Base-by-base conservation (phyloP, 2,329 filamentous ascomycete species). In the Teratosphaeriaceae sp. region DNA sequence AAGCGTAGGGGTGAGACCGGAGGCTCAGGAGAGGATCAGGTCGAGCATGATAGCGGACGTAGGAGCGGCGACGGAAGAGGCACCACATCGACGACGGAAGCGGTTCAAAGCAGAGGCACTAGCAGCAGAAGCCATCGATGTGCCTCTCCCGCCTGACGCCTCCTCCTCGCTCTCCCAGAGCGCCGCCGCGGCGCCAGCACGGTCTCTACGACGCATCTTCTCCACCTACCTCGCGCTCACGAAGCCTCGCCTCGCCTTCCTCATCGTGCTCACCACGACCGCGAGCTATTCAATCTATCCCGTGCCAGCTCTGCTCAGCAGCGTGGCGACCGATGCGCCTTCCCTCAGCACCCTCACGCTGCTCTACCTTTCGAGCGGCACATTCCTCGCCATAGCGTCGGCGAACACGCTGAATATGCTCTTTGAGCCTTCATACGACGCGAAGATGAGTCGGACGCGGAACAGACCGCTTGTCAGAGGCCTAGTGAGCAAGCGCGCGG, bases 401-500 rank as follows among this genome's bases (percentile, higher is more conserved):
- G 92, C 92, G 33, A 98, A 98, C 63, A 80, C 92, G 1, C 74
- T 97, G 52, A 98, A 98, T 66, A 98, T 98, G 92, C 80, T 96
- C 45, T 88, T 96, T 66, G 92, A 98, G 66, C 85, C 82, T 8
- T 75, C 82, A 46, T 89, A 89, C 60, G 92, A 98, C 64, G 87
- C 88, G 35, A 80, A 85, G 57, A 98, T 98, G 92, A 82, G 78
- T 26, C 80, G 92, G n/a, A 98, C 92, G 2, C 78, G 87, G 21
- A 96, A 96, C 55, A 72, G 92, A 3, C 92, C 92, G 0, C 73
- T 98, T 1, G 92, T 96, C 3, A 79, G 92, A 37, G 80, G 80
- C 6, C 77, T 98, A 1, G 72, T 98, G 30, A 82, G 80, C 26
- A 74, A 74, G 3, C 77, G 80, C 21, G 79, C 76, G 15, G 92